Evolutionary conservation across 78 protist genomes (phyloP), one percentile per base, ranked within the genome.

Genomic region (Paratrimastix pyriformis): DNA sequence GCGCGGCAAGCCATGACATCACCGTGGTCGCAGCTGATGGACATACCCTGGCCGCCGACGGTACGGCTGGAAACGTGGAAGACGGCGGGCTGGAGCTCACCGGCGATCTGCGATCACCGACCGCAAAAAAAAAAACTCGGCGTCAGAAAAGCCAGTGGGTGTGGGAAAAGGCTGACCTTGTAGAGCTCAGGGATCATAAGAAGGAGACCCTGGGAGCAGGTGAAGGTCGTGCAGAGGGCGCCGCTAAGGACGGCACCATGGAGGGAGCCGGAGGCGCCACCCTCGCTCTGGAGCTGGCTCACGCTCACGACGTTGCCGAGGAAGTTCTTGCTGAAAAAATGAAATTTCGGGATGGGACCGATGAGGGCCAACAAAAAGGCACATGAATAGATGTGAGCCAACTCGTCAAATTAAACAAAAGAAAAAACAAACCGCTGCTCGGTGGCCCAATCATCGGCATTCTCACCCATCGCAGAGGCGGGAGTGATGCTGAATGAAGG

Each of bases 51-150:
- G 15, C 82, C 74, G 24, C 82, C 78, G 43, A 87, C 58, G 5
- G 84, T 26, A 32, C 91, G 76, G 24, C 84, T 70, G 26, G 88
- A 30, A 8, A 84, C 84, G 64, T 87, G 91, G 69, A 87, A 4
- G 38, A 81, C 86, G 37, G 45, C 6, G 30, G 91, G 91, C 39
- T 65, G 29, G 24, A 60, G 45, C 66, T 85, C 91, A 13, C 91
- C 91, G 15, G 84, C 91, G 35, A 87, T 78, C 57, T 71, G 89
- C 86, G 38, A 85, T 70, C 89, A 85, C 81, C 30, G 81, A 68
- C 46, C 80, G 57, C 30, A 85, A 44, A 3, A 85, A 85, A 45
- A 81, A 85, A 13, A 83, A 81, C 7, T 74, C 59, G 21, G 89
- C 81, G 70, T 35, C 76, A 9, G 86, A 71, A 8, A 72, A 33